Evolutionary conservation across 805 yeast species (phyloP).

Genomic region (Candida peoriensis): DNA sequence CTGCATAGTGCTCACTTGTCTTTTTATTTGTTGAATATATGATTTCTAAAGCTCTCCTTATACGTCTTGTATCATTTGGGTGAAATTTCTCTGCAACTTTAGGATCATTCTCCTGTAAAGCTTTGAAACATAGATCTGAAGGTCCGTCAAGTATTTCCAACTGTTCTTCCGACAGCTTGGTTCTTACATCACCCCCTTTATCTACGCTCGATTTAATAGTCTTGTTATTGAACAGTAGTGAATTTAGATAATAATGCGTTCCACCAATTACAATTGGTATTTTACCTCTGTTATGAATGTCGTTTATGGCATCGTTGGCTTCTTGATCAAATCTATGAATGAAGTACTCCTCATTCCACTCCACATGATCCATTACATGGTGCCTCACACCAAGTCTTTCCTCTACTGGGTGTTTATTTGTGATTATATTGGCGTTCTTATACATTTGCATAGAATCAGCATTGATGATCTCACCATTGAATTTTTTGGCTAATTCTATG

Average conservation of each 20-base stretch:
- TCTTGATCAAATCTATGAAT: constrained; percentile 75
- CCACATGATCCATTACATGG: constrained; percentile 81
- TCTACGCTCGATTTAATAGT: constrained; percentile 39
- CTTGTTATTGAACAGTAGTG: constrained; percentile 65
- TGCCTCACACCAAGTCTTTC: constrained; percentile 77
- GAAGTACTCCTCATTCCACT: constrained; percentile 76
- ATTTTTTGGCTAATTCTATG: constrained; percentile 68
- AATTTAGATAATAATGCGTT: constrained; percentile 88
- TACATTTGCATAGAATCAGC: constrained; percentile 98
- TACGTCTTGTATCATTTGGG: constrained; percentile 80
- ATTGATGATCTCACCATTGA: constrained; percentile 86
- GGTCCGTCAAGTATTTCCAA: constrained; percentile 48
- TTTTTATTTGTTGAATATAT: constrained; percentile 57
- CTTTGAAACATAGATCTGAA: constrained; percentile 42
- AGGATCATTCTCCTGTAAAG: constrained; percentile 59
- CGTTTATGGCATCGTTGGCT: constrained; percentile 56
- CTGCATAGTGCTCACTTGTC: constrained; percentile 66
- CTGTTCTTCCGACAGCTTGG: constrained; percentile 29
- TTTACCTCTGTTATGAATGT: constrained; percentile 62
- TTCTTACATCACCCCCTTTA: constrained; percentile 1
- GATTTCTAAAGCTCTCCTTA: constrained; percentile 78
- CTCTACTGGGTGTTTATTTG: constrained; percentile 84
- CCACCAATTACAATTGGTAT: constrained; percentile 92
- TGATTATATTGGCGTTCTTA: constrained; percentile 61
- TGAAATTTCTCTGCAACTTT: constrained; percentile 75